phyloP scores from a whole-genome alignment of 306 rosid species.

The Potentilla sterilis region DNA sequence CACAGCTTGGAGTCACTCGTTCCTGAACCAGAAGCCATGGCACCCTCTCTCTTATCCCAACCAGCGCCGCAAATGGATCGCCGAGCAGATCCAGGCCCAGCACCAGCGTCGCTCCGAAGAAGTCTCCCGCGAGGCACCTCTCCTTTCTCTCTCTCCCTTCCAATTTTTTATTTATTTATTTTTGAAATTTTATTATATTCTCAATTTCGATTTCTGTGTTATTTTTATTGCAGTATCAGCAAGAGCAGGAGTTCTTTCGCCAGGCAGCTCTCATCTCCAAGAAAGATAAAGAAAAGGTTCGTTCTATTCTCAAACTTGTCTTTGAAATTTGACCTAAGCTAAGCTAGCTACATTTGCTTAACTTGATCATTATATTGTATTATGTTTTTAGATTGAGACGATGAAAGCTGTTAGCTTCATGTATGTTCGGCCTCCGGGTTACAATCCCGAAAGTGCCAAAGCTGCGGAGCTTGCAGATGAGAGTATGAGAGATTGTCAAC shows the following conservation, averaged over 20 bases:
- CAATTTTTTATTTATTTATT: background rate
- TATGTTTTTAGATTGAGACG: constrained; percentile 56
- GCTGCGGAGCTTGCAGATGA: constrained; percentile 85
- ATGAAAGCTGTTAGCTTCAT: constrained; percentile 98
- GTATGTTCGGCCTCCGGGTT: constrained; percentile 98
- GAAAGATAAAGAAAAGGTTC: constrained; percentile 88
- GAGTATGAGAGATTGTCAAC: constrained; percentile 34
- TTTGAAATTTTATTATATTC: background rate
- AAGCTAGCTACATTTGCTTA: background rate
- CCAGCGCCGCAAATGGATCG: constrained; percentile 98
- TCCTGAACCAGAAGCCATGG: constrained; percentile 96
- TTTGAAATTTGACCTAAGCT: background rate
- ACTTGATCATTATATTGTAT: background rate
- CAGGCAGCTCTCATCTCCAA: constrained; percentile 73
- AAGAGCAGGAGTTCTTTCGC: constrained; percentile 94
- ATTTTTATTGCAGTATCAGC: constrained; percentile 55
- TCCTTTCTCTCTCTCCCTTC: background rate
- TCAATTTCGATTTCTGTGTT: background rate
- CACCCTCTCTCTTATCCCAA: constrained; percentile 97
- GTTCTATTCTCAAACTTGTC: constrained; percentile 16
- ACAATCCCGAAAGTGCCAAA: constrained; percentile 87
- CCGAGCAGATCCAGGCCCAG: constrained; percentile 81
- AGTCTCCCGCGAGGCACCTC: constrained; percentile 77
- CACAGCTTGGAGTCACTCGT: constrained; percentile 95
- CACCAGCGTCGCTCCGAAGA: constrained; percentile 65